Evolutionary conservation across 2,329 filamentous ascomycete species (phyloP).

Genomic region (Colletotrichum lupini): DNA sequence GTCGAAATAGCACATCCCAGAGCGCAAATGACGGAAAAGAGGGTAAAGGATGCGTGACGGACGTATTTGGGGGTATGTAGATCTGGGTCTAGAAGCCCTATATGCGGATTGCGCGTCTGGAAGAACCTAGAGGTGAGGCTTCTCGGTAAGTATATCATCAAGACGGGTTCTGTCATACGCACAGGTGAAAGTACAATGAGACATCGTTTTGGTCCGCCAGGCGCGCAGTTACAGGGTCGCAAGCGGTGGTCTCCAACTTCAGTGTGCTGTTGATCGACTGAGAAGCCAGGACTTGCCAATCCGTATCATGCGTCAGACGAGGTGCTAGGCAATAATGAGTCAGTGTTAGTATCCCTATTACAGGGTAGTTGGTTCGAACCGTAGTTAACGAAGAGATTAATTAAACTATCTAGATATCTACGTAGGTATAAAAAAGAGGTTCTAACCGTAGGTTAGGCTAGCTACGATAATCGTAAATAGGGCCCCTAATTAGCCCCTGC

Average conservation of each 20-base stretch:
- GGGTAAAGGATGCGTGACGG: constrained; percentile 39
- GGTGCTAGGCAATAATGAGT: neutral
- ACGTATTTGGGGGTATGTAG: constrained; percentile 41
- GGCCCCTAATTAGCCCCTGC: too few relatives aligned
- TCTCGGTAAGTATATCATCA: too few relatives aligned
- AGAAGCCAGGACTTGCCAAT: constrained; percentile 39
- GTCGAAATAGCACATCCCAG: constrained; percentile 41
- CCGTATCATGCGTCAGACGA: constrained; percentile 16
- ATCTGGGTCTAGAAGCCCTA: constrained; percentile 39
- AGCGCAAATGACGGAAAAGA: constrained; percentile 41
- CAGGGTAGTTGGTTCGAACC: too few relatives aligned
- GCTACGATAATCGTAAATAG: too few relatives aligned
- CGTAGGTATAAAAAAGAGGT: too few relatives aligned
- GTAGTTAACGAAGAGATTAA: too few relatives aligned
- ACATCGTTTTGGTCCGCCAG: constrained; percentile 39
- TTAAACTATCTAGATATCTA: too few relatives aligned
- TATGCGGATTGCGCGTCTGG: constrained; percentile 38
- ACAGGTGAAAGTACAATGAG: constrained; percentile 4
- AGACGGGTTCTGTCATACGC: neutral
- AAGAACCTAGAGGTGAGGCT: constrained; percentile 37
- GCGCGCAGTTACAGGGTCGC: constrained; percentile 38
- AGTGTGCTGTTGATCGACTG: constrained; percentile 37
- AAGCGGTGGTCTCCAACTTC: constrained; percentile 38
- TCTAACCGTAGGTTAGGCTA: too few relatives aligned
- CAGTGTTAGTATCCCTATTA: too few relatives aligned